phyloP scores from a whole-genome alignment of 805 yeast species.

The Candida peoriensis region DNA sequence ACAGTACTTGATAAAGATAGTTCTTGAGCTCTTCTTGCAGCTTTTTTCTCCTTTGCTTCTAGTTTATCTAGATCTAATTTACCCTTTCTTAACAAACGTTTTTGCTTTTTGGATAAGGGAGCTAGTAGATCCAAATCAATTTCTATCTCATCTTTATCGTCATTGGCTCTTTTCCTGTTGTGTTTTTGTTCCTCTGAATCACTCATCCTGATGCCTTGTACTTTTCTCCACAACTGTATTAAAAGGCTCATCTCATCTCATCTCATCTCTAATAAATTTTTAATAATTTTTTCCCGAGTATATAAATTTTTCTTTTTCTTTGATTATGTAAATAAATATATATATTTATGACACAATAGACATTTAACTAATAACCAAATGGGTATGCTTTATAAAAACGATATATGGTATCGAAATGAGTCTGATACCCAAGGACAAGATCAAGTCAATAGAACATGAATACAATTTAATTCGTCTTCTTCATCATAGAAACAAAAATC shows the following conservation, averaged over 20 bases:
- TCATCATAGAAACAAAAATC: constrained; percentile 70
- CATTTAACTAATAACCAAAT: no score
- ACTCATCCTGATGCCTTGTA: no score
- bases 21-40: constrained; percentile 31
- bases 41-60: constrained; percentile 34
- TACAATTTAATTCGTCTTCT: constrained; percentile 54
- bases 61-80: constrained; percentile 56
- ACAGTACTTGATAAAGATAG: no score
- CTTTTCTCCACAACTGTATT: no score
- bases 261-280: no score
- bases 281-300: no score
- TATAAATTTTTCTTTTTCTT: no score
- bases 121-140: constrained; percentile 65
- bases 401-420: no score
- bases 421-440: constrained; percentile 4
- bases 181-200: constrained; percentile 8
- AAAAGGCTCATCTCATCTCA: no score
- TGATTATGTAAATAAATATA: no score
- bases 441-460: constrained; percentile 38
- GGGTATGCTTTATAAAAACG: no score
- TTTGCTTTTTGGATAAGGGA: constrained; percentile 89
- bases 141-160: constrained; percentile 44
- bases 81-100: constrained; percentile 77
- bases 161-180: constrained; percentile 21
- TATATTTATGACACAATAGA: no score